Base-by-base conservation (phyloP, 108 stramenopile species). In the Discostella stelligeroides region DNA sequence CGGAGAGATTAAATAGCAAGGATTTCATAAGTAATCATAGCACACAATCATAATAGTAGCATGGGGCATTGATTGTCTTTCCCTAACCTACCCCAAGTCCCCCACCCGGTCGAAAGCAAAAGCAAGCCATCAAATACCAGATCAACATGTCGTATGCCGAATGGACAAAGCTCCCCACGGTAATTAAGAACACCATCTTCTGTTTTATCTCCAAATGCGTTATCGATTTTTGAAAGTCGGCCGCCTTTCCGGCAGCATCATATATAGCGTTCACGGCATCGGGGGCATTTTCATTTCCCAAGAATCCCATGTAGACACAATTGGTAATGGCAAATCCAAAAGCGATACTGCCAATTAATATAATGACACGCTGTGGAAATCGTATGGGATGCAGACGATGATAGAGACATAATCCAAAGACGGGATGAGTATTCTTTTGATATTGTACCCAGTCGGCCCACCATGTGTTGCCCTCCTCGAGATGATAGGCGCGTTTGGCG, bases 261-360 rank as follows among this genome's bases (percentile, higher is more conserved):
- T 82, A 64, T 4, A 75, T 46, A 34, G 65, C 20, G 9, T 81
- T 69, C 14, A 82, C 66, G 0, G 56, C 42, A 12, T 51, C 29
- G 11, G 60, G 58, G 15, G 67, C 49, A 4, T 39, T 37, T 7
- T 77, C 70, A 9, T 53, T 64, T 28, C 78, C 75, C 9, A 83
- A 67, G 47, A 82, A 89, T 4, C 70, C 80, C 21, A 95, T 47
- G 51, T 80, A 90, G 9, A 92, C 82, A 43, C 83, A 57, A 60
- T 90, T 92, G 54, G 94, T 92, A 12, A 88, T 72, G 23, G 85
- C 78, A 34, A 95, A 66, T 23, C 94, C 94, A 65, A 90, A 88
- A 21, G 87, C 79, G 49, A 47, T 14, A 17, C 29, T 27, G 13
- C 89, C 90, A 38, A 91, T 41, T 6, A 95, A 60, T 49, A 87